Evolutionary conservation across 2,329 filamentous ascomycete genomes (phyloP).

Genomic region (Zalaria obscura): DNA sequence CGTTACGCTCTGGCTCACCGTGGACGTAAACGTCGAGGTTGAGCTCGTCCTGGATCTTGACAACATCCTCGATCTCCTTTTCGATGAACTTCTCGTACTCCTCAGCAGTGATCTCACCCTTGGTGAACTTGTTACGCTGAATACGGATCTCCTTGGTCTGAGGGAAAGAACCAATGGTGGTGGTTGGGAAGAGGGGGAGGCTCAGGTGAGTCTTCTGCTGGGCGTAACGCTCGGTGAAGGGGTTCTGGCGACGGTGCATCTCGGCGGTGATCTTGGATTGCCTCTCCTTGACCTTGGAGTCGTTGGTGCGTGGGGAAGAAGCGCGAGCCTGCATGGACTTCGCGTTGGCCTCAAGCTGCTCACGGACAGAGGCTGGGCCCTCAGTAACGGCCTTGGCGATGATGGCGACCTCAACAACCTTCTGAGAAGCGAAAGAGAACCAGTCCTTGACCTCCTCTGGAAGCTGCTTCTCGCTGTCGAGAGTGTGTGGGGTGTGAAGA

Average conservation of each 20-base stretch:
- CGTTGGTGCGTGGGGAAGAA: constrained; percentile 88
- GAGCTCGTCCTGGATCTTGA: constrained; percentile 97
- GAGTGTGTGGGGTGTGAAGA: constrained; percentile 95
- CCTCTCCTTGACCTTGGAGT: constrained; percentile 92
- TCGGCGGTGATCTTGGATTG: constrained; percentile 73
- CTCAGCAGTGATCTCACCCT: constrained; percentile 83
- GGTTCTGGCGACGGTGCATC: constrained; percentile 85
- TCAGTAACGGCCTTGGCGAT: constrained; percentile 96
- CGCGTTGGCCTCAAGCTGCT: constrained; percentile 90
- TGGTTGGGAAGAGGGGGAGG: constrained; percentile 94
- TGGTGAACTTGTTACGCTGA: constrained; percentile 96
- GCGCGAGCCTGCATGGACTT: constrained; percentile 85
- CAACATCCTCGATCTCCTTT: constrained; percentile 89
- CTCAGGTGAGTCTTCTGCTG: constrained; percentile 86
- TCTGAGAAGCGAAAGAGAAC: constrained; percentile 97
- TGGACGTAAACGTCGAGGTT: constrained; percentile 94
- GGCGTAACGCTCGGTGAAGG: constrained; percentile 71
- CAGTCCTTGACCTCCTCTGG: constrained; percentile 86
- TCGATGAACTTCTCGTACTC: constrained; percentile 99
- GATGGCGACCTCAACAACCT: constrained; percentile 76
- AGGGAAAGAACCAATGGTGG: constrained; percentile 98
- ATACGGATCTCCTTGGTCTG: constrained; percentile 98
- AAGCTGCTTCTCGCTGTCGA: constrained; percentile 97
- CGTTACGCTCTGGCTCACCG: constrained; percentile 98
- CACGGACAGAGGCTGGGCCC: constrained; percentile 71